These are phyloP conservation scores for Echeveria elegans DNA, from an alignment of 164 flowering plant species.

Conservation along the genomic window DNA sequence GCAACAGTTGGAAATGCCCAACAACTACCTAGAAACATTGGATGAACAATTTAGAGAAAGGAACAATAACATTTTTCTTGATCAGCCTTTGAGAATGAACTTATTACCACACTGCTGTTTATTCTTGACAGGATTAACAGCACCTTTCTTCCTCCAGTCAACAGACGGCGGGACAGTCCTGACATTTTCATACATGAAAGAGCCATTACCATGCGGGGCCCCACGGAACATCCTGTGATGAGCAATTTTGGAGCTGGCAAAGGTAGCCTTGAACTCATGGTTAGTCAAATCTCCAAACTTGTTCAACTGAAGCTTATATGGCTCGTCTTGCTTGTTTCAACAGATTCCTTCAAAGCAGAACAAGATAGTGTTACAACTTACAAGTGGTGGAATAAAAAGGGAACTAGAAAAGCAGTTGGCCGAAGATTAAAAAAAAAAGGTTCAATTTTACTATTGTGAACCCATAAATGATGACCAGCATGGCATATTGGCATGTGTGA, in stretches of 20 bases:
- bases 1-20: constrained; percentile 88
- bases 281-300: constrained; percentile 62
- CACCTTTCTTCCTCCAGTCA: constrained; percentile 75
- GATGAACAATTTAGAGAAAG: too few species aligned
- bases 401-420: too few species aligned
- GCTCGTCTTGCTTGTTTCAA: constrained; percentile 36
- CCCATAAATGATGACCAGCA: too few species aligned
- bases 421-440: too few species aligned
- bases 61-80: too few species aligned
- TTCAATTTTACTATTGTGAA: too few species aligned
- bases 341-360: neutral
- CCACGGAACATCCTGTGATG: constrained; percentile 54
- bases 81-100: neutral
- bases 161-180: constrained; percentile 31
- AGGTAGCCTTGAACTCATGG: constrained; percentile 41
- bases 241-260: constrained; percentile 42
- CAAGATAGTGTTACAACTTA: too few species aligned
- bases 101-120: constrained; percentile 79
- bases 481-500: too few species aligned
- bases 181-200: constrained; percentile 47
- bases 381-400: too few species aligned
- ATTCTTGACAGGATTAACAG: constrained; percentile 56
- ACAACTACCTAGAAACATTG: constrained; percentile 56
- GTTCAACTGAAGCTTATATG: constrained; percentile 53
- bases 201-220: constrained; percentile 15